Percentiles rank a stretch among this genome's conserved stretches.
phyloP scores from a whole-genome alignment of 140 eudicot species.

The Flaveria floridana region DNA sequence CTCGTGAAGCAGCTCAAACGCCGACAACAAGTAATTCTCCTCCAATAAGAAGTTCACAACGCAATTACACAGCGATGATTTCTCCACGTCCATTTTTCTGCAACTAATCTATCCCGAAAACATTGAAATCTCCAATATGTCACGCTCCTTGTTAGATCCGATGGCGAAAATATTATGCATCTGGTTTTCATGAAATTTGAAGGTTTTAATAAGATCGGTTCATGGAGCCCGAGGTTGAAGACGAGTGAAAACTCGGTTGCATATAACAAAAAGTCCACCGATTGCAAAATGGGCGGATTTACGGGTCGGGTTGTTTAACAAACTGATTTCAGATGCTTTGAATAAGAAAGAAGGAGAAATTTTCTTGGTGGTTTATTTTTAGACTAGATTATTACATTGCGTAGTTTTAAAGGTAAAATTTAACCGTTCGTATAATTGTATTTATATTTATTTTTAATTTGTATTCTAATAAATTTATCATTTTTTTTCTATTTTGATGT shows the following conservation, averaged over 20 bases:
- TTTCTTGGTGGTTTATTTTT: too few relatives aligned
- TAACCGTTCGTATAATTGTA: not conserved
- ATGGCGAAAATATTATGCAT: constrained; percentile 13
- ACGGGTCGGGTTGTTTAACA: constrained; percentile 21
- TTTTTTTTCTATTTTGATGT: too few relatives aligned
- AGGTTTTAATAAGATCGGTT: constrained; percentile 35
- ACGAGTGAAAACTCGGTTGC: constrained; percentile 24
- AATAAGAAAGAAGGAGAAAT: not conserved
- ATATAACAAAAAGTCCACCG: not conserved
- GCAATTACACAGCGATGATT: constrained; percentile 95
- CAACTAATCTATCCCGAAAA: constrained; percentile 18
- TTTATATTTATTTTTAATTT: too few relatives aligned
- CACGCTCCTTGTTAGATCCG: constrained; percentile 7
- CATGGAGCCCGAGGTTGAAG: constrained; percentile 31
- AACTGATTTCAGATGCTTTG: not conserved
- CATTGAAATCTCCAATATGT: not conserved
- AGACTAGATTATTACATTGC: not conserved
- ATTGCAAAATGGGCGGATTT: not conserved
- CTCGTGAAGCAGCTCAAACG: constrained; percentile 99
- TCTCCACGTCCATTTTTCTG: constrained; percentile 84
- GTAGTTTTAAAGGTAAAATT: not conserved
- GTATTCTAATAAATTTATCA: too few relatives aligned
- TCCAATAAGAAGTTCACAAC: constrained; percentile 94
- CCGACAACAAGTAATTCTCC: constrained; percentile 87
- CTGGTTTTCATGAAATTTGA: constrained; percentile 30